Evolutionary conservation across 2,329 filamentous ascomycete genomes (phyloP), one percentile per base, ranked within the genome.

Genomic region (Fusarium temperatum): DNA sequence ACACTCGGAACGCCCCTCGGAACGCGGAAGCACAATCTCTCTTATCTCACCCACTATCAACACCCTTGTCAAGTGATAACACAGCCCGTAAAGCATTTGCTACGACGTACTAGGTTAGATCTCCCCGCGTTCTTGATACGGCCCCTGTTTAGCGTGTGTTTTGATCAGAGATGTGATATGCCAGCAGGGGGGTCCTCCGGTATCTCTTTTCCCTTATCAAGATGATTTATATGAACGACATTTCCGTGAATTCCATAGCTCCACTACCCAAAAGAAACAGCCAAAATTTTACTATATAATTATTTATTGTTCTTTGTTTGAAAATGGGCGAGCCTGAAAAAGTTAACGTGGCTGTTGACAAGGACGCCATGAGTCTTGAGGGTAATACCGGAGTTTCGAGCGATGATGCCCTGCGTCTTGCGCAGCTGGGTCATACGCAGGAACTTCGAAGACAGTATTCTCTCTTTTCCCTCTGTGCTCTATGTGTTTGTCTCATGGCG

Each of bases 401-500:
- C 7, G 70, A 75, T 22, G 73, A 75, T 38, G 73, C 76, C 2
- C n/a, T 68, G 36, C 72, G 77, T 3, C 71, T 81, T 18, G 79
- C 77, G 5, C 77, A 80, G 60, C 50, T 81, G 17, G 79, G 79
- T 10, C 78, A 80, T 14, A 41, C 68, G 11, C 78, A 80, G 38
- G 78, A 82, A 48, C 80, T 85, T 8, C 56, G 71, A 30, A 66
- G 74, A 22, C 61, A 66, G 24, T 85, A 86, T 72, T 84, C 84
- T 1, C 72, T 87, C 4, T 84, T 83, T 74, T 84, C 85, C 1
- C 78, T 88, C 4, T 82, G 81, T 20, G 80, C 82, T 8, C 77
- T 88, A 11, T 84, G 84, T 51, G 77, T 87, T 13, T 86, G 84
- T 51, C 78, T 88, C 50, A 87, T 87, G 85, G 86, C 83, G 42